A percentile compares a stretch with the other conserved stretches of the same genome.
phyloP scores from a whole-genome alignment of 2,329 filamentous ascomycete species.

The Penicillium occitanis region DNA sequence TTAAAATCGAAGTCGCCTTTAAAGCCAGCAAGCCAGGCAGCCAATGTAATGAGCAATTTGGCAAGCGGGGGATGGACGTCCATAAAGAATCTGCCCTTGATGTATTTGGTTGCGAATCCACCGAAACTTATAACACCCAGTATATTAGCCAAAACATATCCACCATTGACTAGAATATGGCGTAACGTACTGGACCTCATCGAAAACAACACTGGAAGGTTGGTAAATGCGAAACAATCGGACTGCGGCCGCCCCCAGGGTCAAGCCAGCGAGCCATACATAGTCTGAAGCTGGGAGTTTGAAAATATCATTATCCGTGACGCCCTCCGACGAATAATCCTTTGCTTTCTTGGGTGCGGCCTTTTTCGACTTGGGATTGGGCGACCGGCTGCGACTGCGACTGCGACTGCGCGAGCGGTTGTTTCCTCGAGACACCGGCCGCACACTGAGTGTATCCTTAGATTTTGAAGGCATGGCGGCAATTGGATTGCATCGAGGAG shows the following conservation, averaged over 20 bases:
- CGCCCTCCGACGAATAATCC: conserved; percentile 51
- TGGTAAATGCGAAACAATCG: conserved; percentile 95
- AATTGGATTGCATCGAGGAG: conserved; percentile 15
- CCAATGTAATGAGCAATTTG: conserved; percentile 93
- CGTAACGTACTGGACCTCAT: conserved; percentile 89
- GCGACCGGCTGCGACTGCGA: conserved; percentile 28
- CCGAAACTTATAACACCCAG: conserved; percentile 67
- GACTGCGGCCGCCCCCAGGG: conserved; percentile 72
- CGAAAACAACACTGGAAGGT: conserved; percentile 93
- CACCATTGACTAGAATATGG: background rate
- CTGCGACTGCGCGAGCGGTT: conserved; percentile 39
- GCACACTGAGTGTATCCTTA: conserved; percentile 38
- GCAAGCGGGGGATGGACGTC: conserved; percentile 98
- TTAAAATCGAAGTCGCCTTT: conserved; percentile 98
- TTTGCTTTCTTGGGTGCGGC: conserved; percentile 31
- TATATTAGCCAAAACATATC: conserved; percentile 1
- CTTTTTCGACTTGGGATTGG: conserved; percentile 41
- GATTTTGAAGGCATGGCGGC: conserved; percentile 28
- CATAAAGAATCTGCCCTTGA: conserved; percentile 99
- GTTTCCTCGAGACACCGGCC: conserved; percentile 34
- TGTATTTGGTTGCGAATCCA: conserved; percentile 97
- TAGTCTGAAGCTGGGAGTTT: conserved; percentile 82
- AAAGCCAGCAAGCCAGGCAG: conserved; percentile 92
- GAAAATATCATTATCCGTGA: conserved; percentile 89
- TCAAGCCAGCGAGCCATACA: conserved; percentile 70